Evolutionary conservation across 2,329 filamentous ascomycete species (phyloP).

Genomic region (Emydomyces testavorans): DNA sequence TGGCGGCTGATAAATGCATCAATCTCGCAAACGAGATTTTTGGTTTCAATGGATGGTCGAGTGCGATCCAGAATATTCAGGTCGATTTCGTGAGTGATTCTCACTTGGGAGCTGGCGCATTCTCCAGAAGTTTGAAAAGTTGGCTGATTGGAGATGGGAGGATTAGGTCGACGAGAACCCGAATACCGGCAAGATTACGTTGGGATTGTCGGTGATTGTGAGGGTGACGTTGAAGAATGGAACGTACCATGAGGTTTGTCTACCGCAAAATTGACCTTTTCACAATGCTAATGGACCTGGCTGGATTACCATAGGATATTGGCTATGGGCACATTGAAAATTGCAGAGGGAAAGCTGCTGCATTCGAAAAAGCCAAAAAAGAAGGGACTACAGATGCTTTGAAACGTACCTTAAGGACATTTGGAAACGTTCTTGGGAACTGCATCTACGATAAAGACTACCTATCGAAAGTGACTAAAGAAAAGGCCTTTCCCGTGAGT

Average conservation of each 20-base stretch:
- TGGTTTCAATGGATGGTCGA: slow-evolving; percentile 96
- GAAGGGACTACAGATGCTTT: slow-evolving; percentile 90
- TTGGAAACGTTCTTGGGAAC: slow-evolving; percentile 95
- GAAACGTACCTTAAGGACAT: slow-evolving; percentile 79
- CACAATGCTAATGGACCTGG: neutral
- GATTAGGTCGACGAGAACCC: slow-evolving; percentile 64
- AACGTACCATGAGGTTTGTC: slow-evolving; percentile 69
- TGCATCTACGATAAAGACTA: slow-evolving; percentile 98
- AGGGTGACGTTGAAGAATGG: slow-evolving; percentile 84
- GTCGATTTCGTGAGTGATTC: slow-evolving; percentile 63
- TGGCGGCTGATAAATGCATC: slow-evolving; percentile 94
- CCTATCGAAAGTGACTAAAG: slow-evolving; percentile 73
- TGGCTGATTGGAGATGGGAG: neutral
- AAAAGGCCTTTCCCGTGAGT: slow-evolving; percentile 60
- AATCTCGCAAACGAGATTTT: slow-evolving; percentile 90
- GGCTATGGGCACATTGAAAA: slow-evolving; percentile 97
- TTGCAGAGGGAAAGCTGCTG: slow-evolving; percentile 83
- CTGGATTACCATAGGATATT: slow-evolving; percentile 51
- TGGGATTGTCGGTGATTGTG: slow-evolving; percentile 82
- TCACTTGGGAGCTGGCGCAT: neutral
- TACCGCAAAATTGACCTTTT: slow-evolving; percentile 2
- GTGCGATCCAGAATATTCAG: slow-evolving; percentile 84
- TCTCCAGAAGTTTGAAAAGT: neutral
- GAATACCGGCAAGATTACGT: slow-evolving; percentile 63
- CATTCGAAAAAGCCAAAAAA: slow-evolving; percentile 98